Evolutionary conservation across 2,329 filamentous ascomycete species (phyloP).

Genomic region (Colletotrichum sp.): DNA sequence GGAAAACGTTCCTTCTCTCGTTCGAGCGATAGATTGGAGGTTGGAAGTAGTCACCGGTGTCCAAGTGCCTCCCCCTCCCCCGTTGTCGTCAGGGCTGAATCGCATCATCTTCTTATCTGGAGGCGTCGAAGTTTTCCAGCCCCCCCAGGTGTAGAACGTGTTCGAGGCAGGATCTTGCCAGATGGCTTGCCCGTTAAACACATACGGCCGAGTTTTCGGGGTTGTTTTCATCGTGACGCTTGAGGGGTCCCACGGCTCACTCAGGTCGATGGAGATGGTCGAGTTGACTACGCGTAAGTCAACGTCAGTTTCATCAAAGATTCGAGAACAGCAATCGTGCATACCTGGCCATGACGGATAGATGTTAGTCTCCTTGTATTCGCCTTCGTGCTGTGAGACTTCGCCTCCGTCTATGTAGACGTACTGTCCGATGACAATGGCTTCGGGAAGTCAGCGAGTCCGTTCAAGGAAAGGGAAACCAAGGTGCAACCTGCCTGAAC

Average conservation of each 20-base stretch:
- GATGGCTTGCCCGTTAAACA: not conserved
- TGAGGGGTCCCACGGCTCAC: not conserved
- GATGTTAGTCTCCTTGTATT: not conserved
- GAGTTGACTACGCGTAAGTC: not conserved
- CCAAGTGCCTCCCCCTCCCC: not conserved
- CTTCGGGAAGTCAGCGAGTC: not conserved
- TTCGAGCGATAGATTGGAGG: not conserved
- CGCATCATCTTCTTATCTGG: accelerated
- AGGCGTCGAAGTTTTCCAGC: not conserved
- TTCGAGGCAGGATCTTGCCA: accelerated
- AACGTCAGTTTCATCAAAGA: not conserved
- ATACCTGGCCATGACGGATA: not conserved
- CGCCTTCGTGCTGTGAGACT: not conserved
- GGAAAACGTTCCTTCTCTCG: not conserved
- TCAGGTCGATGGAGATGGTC: not conserved
- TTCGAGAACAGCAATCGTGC: accelerated
- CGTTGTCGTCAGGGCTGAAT: accelerated
- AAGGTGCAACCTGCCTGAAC: not conserved
- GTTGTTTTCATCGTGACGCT: not conserved
- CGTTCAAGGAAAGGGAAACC: accelerated
- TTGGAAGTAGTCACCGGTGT: not conserved
- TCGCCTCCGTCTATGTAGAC: not conserved
- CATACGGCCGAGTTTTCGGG: accelerated
- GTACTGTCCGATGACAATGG: not conserved
- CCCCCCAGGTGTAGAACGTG: not conserved